Conservation (phyloP, 371 early-diverging fungal genomes). For the Mucor sp. region DNA sequence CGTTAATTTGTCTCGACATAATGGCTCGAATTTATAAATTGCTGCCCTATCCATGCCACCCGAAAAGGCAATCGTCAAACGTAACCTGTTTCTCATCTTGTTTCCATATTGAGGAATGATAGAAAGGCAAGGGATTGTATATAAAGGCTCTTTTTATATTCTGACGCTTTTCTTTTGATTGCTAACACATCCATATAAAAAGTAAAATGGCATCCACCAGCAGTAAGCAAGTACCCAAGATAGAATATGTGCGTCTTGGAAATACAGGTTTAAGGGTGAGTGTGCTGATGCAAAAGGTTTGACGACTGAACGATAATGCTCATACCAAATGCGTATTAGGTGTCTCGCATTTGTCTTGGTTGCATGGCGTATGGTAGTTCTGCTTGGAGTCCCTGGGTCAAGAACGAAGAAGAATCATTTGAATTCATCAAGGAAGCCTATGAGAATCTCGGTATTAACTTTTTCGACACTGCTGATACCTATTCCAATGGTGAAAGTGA, state of each 20-base stretch:
- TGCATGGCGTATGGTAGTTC: constrained; percentile 21
- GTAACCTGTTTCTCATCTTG: too few species aligned
- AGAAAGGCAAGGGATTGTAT: too few species aligned
- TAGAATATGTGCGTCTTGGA: constrained; percentile 19
- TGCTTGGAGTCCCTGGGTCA: constrained; percentile 21
- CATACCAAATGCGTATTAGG: background rate
- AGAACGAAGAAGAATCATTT: constrained; percentile 40
- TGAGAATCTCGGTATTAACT: constrained; percentile 47
- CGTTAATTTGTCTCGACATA: too few species aligned
- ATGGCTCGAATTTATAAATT: too few species aligned
- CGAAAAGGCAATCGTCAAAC: too few species aligned
- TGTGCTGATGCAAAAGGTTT: background rate
- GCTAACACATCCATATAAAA: background rate
- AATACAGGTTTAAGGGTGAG: constrained; percentile 19
- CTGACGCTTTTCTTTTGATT: background rate
- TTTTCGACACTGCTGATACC: constrained; percentile 37
- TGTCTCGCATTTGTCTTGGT: constrained; percentile 18
- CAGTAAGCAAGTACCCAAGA: background rate
- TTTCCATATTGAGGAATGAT: too few species aligned
- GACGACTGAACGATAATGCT: background rate
- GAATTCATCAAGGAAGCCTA: constrained; percentile 43
- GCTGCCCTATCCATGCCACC: too few species aligned
- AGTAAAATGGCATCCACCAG: background rate
- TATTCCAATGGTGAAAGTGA: constrained; percentile 46
- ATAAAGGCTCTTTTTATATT: too few species aligned